Percentiles rank a stretch among this genome's conserved stretches.
Evolutionary conservation across 164 flowering plant genomes (phyloP).

Genomic region (Stephania cephalantha): DNA sequence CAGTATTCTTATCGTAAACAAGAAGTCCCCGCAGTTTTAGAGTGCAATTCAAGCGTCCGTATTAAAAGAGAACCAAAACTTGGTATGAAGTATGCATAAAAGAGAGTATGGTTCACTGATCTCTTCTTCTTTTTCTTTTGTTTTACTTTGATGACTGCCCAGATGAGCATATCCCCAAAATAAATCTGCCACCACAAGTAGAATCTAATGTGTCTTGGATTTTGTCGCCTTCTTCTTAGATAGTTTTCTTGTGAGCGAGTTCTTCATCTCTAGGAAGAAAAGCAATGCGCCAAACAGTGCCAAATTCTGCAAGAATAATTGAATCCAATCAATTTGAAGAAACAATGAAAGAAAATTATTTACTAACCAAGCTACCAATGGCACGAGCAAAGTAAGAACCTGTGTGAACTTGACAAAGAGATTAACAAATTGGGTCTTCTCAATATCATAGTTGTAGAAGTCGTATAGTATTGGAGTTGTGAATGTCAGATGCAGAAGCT

Average conservation of each 20-base stretch:
- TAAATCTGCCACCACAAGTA: neutral
- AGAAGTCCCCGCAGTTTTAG: no score
- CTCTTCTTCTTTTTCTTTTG: no score
- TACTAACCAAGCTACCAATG: neutral
- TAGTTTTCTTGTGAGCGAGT: constrained; percentile 29
- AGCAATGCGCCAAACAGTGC: constrained; percentile 44
- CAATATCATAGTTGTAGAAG: constrained; percentile 52
- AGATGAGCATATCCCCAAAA: neutral
- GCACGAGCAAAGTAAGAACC: constrained; percentile 20
- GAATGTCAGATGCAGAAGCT: constrained; percentile 36
- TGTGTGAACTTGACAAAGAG: constrained; percentile 47
- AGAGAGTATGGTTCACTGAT: no score
- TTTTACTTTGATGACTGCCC: neutral
- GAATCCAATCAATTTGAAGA: neutral
- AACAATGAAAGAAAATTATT: no score
- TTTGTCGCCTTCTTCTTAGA: constrained; percentile 31
- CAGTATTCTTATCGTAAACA: no score
- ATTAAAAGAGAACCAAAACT: no score
- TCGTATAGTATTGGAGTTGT: constrained; percentile 44
- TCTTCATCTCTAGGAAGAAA: constrained; percentile 42
- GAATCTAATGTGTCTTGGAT: constrained; percentile 27
- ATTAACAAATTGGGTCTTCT: constrained; percentile 32
- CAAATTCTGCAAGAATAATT: constrained; percentile 26
- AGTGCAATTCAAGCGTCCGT: no score
- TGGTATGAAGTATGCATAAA: no score